phyloP scores from a whole-genome alignment of 176 grass and related monocot genomes.

The Olyra latifolia region DNA sequence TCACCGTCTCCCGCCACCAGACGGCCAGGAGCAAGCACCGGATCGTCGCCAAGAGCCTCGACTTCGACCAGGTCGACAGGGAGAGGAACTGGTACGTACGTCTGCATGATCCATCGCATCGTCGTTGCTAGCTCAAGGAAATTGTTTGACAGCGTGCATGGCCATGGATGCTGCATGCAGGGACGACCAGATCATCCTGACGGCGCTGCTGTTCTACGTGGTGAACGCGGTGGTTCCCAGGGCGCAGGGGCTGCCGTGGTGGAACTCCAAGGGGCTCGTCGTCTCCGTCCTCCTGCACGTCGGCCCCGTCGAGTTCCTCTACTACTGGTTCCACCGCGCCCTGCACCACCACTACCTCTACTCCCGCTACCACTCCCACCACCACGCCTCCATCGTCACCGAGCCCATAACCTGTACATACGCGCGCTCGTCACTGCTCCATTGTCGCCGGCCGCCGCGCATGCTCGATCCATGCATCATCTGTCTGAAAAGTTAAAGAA shows the following conservation, averaged over 20 bases:
- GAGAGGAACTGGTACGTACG: conserved; percentile 81
- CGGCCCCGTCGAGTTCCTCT: conserved; percentile 72
- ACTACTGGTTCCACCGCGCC: conserved; percentile 80
- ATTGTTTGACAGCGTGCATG: no score
- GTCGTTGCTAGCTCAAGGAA: no score
- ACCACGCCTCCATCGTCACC: conserved; percentile 70
- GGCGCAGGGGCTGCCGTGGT: conserved; percentile 44
- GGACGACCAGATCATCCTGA: conserved; percentile 96
- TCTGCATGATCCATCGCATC: no score
- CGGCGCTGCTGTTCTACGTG: conserved; percentile 62
- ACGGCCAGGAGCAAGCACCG: conserved; percentile 74
- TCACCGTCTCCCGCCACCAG: conserved; percentile 77
- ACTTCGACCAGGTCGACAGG: conserved; percentile 91
- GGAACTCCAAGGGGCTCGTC: conserved; percentile 50
- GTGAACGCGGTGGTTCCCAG: not conserved
- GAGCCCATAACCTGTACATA: conserved; percentile 67
- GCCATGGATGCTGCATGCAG: no score
- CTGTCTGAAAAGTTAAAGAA: no score
- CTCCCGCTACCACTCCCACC: conserved; percentile 64
- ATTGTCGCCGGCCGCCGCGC: no score
- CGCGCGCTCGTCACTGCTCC: no score
- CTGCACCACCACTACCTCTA: conserved; percentile 83
- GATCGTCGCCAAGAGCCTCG: conserved; percentile 80
- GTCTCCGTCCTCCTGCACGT: conserved; percentile 25
- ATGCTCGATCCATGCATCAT: no score